Percentiles rank a stretch among this genome's conserved stretches.
phyloP scores from a whole-genome alignment of 805 yeast species.

The Scheffersomyces stipitis region DNA sequence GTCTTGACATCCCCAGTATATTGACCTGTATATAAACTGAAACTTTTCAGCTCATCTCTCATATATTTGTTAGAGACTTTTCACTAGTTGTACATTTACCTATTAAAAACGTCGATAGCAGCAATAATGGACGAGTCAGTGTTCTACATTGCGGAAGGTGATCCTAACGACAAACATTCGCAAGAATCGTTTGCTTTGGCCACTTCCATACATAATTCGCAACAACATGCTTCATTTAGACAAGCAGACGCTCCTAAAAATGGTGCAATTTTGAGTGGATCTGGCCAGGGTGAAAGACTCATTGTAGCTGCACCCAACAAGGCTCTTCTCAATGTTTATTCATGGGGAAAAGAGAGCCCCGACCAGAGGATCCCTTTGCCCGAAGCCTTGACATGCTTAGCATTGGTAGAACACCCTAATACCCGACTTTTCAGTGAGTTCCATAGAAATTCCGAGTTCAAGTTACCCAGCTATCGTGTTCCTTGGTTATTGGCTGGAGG shows the following conservation, averaged over 20 bases:
- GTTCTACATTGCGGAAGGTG: conserved; percentile 46
- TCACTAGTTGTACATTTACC: too few relatives aligned
- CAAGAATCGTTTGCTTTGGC: conserved; percentile 42
- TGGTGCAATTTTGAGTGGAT: conserved; percentile 49
- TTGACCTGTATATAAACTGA: too few relatives aligned
- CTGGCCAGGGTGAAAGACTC: conserved; percentile 49
- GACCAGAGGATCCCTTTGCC: conserved; percentile 85
- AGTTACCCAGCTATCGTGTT: conserved; percentile 43
- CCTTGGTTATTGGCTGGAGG: conserved; percentile 76
- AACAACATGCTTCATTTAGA: conserved; percentile 50
- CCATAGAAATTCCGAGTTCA: conserved; percentile 15
- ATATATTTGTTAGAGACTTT: conserved; percentile 1
- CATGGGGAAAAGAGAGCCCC: conserved; percentile 67
- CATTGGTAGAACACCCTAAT: conserved; percentile 40
- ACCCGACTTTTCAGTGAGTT: conserved; percentile 13
- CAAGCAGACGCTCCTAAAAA: conserved; percentile 48
- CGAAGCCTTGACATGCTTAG: conserved; percentile 64
- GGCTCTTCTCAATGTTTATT: conserved; percentile 73
- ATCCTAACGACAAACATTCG: conserved; percentile 44
- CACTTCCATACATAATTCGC: conserved; percentile 47
- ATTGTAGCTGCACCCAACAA: conserved; percentile 68
- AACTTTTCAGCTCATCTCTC: background rate
- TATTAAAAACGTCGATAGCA: too few relatives aligned
- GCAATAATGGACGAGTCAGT: conserved; percentile 49
- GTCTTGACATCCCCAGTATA: too few relatives aligned